Evolutionary conservation across 2,329 filamentous ascomycete species (phyloP), one percentile per base, ranked within the genome.

Genomic region (Drechmeria coniospora): DNA sequence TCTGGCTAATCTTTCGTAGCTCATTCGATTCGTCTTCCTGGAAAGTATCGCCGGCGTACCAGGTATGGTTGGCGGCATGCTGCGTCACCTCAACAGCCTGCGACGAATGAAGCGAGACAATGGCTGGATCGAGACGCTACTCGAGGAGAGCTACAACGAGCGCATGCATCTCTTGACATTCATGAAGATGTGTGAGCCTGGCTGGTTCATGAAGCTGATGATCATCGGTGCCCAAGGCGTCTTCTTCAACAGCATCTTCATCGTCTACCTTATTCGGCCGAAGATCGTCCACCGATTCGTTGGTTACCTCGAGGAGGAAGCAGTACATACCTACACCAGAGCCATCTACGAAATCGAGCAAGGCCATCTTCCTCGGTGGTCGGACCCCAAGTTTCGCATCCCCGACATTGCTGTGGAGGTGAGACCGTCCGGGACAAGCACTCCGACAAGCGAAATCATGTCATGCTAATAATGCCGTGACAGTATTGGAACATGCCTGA

Each of bases 251-350:
- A 69, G 74, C 37, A 71, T 95, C 50, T 95, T 98, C 64, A 34
- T 93, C 36, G 68, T 78, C 25, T 95, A 95, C 56, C 73, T 98
- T 19, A 46, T 93, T 34, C 83, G 78, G 2, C 87, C 90, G 6
- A 74, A 76, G 35, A 87, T 82, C 36, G 87, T 81, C 45, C 90
- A 98, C 53, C 78, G 90, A 24, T 95, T 98, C 52, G 86, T 95
- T 29, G 90, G 86, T 2, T 95, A 95, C 43, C 72, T 98, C 9
- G 90, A 98, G 54, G 90, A 98, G 51, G 90, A 98, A 54, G 90
- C 90, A 7, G 87, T 95, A 2, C 69, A 92, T 46, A 98, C 90
- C 0, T 98, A 98, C 59, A 90, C 83, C 1, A 74, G 84, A 27
- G 81, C 83, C 34, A 79, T 95, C 42, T 63, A 74, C 39, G 90